phyloP scores from a whole-genome alignment of 371 early-diverging fungal genomes.

The Syncephalastrum racemosum region DNA sequence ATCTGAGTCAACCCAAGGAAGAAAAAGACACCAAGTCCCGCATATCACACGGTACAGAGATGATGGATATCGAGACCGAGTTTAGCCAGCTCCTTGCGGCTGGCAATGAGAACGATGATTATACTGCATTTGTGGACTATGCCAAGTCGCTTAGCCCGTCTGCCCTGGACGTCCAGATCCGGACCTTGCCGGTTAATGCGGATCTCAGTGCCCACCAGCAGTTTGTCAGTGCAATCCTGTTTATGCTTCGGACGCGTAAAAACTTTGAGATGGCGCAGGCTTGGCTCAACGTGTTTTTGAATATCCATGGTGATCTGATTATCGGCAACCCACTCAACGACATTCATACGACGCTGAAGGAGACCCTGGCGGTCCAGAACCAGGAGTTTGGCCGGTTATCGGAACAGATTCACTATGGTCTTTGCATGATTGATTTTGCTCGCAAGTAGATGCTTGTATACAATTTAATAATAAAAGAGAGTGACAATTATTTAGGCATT shows the following conservation, averaged over 20 bases:
- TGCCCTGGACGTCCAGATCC: conserved; percentile 82
- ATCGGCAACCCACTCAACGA: conserved; percentile 55
- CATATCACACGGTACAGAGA: conserved; percentile 41
- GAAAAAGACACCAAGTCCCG: conserved; percentile 30
- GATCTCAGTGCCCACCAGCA: conserved; percentile 54
- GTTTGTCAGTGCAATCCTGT: conserved; percentile 65
- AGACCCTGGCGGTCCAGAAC: conserved; percentile 45
- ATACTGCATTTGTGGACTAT: conserved; percentile 57
- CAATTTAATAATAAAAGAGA: conserved; percentile 1
- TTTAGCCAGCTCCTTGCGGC: conserved; percentile 55
- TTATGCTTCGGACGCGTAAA: conserved; percentile 58
- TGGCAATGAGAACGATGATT: conserved; percentile 52
- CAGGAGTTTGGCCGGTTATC: conserved; percentile 67
- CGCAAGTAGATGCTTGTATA: conserved; percentile 40
- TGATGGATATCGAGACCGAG: conserved; percentile 54
- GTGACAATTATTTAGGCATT: not conserved
- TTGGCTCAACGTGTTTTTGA: conserved; percentile 74
- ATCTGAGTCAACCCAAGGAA: conserved; percentile 25
- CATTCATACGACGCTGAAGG: conserved; percentile 49
- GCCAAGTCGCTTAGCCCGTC: conserved; percentile 78
- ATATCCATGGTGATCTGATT: conserved; percentile 78
- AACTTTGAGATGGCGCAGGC: conserved; percentile 90
- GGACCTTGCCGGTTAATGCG: conserved; percentile 68
- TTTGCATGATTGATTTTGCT: conserved; percentile 82
- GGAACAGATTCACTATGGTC: conserved; percentile 75